Evolutionary conservation across 139 green algal genomes (phyloP), one percentile per base, ranked within the genome.

Genomic region (Micractinium conductrix): DNA sequence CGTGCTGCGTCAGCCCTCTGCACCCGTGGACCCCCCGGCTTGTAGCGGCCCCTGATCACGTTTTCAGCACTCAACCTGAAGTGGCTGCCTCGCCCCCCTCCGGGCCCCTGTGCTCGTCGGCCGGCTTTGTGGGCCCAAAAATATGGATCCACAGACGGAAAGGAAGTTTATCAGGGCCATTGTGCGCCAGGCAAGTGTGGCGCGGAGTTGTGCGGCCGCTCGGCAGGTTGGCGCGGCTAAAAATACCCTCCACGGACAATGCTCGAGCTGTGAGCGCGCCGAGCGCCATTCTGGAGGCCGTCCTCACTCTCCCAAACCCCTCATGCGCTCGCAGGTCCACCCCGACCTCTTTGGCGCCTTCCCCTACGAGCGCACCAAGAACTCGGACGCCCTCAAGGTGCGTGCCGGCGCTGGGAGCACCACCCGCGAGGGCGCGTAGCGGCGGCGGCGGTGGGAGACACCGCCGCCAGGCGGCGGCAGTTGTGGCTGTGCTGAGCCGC

Each of bases 341-440:
- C 95, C 95, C 4, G 95, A 98, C 87, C 81, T 98, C 42, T 98
- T 97, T 63, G 68, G 88, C 0, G 83, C 88, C 4, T 84, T 94
- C 65, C 93, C 93, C 2, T 93, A 90, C 43, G 95, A 96, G 72
- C 86, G 90, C 0, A 81, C 89, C n/a, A 84, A 83, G n/a, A 98
- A 98, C 89, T 89, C 91, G 1, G 93, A 98, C 74, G 91, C 90
- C 9, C 83, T 98, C 4, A 95, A 97, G 92, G 91, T 93, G 74
- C 9, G 84, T 12, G 2, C 45, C 3, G 71, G 28, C 8, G 45
- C 9, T n/a, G n/a, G 12, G 73, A 6, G 40, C 70, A 7, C 19
- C n/a, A n/a, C n/a, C n/a, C n/a, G n/a, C n/a, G n/a, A n/a, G n/a
- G n/a, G n/a, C n/a, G n/a, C n/a, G n/a, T n/a, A n/a, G 60, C 60